Base-by-base conservation (phyloP, 1,284 basidiomycete genomes). In the Sporisorium reilianum region DNA sequence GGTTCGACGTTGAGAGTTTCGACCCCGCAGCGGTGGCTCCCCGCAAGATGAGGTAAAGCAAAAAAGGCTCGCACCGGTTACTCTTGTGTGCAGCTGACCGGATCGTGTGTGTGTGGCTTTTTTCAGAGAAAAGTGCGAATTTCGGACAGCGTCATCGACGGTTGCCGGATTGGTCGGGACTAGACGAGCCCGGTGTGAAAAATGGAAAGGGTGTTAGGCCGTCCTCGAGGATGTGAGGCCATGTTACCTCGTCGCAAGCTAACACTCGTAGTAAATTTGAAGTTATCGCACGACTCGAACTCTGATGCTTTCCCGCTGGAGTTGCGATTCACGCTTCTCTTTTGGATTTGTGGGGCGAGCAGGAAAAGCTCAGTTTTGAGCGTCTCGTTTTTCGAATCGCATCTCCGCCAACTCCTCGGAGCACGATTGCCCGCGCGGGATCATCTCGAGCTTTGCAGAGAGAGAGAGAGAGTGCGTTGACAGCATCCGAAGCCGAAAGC, bases 91-190 rank as follows among this genome's bases (percentile, higher is more conserved):
- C 36, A 41, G 23, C 52, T 50, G 18, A 49, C 64, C 49, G 32
- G 32, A 34, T 34, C 32, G 32, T 34, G 10, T 34, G 3, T 34
- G 10, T n/a, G 22, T n/a, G 38, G 38, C n/a, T n/a, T n/a, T n/a
- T n/a, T n/a, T n/a, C n/a, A n/a, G n/a, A n/a, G n/a, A 16, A 40
- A 30, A 30, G 5, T 30, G 28, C 28, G 9, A 30, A 30, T 55
- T 36, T 60, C 58, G 65, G 48, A 45, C 59, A 57, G 59, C 65
- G 59, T 68, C 65, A 54, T 48, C 7, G 20, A 10, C 2, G 1
- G 25, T 63, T 63, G 42, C 65, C 65, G 65, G 60, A 59, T 58
- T 38, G 32, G 50, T 68, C 59, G 65, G 55, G 40, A 45, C 41
- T 41, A 34, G 44, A 11, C 14, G 11, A 32, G 18, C 26, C 56